Percentiles rank a stretch among this genome's conserved stretches.
Conservation (phyloP, 2,329 filamentous ascomycete species). For the Hypoxylon rubiginosum region DNA sequence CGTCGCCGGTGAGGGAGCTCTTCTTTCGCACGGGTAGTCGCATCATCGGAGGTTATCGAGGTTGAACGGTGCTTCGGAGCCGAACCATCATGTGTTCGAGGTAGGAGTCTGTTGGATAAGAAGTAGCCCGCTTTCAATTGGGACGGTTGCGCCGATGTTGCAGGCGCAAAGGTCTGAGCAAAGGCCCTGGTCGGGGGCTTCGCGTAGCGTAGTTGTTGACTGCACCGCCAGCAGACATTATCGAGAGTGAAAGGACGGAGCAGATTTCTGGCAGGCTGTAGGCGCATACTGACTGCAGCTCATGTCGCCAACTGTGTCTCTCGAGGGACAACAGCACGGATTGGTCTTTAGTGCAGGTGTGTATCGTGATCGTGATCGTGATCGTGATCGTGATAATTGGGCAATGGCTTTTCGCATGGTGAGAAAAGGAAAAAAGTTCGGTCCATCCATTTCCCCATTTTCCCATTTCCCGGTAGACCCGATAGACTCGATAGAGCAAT, state of each 20-base stretch:
- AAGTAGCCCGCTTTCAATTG: constrained; percentile 51
- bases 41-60: constrained; percentile 11
- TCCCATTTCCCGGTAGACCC: constrained; percentile 3
- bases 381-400: neutral
- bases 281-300: constrained; percentile 52
- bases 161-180: constrained; percentile 33
- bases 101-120: constrained; percentile 46
- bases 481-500: neutral
- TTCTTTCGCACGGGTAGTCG: constrained; percentile 28
- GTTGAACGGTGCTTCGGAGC: constrained; percentile 10
- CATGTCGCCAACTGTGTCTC: constrained; percentile 45
- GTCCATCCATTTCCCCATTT: constrained; percentile 18
- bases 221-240: constrained; percentile 51
- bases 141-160: constrained; percentile 25
- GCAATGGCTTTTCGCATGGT: neutral
- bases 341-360: constrained; percentile 8
- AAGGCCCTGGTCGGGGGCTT: constrained; percentile 37
- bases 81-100: constrained; percentile 14
- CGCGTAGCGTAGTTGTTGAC: constrained; percentile 36
- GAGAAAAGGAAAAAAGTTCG: constrained; percentile 12
- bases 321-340: constrained; percentile 14
- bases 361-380: neutral
- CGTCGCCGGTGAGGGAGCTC: constrained; percentile 48
- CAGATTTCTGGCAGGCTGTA: constrained; percentile 49
- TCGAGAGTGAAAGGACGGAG: constrained; percentile 46